Base-by-base conservation (phyloP, 345 rosid species). In the Moricandia arvensis region DNA sequence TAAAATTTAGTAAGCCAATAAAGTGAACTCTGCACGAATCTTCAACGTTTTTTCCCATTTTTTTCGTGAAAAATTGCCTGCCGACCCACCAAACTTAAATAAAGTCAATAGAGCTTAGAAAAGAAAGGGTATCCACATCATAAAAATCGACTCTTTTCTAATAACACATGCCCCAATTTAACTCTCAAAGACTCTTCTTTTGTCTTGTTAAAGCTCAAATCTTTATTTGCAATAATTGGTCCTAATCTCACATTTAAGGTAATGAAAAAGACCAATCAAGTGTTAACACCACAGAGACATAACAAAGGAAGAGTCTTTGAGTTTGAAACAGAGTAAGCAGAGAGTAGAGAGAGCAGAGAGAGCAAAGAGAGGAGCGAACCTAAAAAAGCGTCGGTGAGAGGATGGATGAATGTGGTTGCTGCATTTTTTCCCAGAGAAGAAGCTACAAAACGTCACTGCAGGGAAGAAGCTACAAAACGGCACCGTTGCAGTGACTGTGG, bases 41-140 rank as follows among this genome's bases (percentile, higher is more conserved):
- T 68, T 68, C 63, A 1, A 74, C 61, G 69, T 64, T 43, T 34
- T 11, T 60, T 35, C 35, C 35, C 21, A 16, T 35, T 73, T 4
- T 17, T 54, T 26, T 4, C 5, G 3, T 21, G 31, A 63, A 58
- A 47, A 78, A 49, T 72, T 59, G 58, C 24, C 78, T 76, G 53
- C 77, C 77, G 74, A 72, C 81, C 81, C 77, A 72, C 77, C 66
- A 77, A 59, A 65, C 72, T 71, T 45, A 60, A 60, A 60, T 63
- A 76, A 73, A 76, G 80, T 76, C 76, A 77, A 16, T 2, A 38
- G 47, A 49, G 57, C 72, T 77, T 27, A 66, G 64, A 66, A 66
- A 66, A 78, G 68, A 57, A 76, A 43, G 60, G 17, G 57, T 34
- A 35, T 21, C 77, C 51, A 72, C 75, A 61, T 72, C 77, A 72